A percentile compares a stretch with the other conserved stretches of the same genome.
phyloP scores from a whole-genome alignment of 805 yeast genomes.

The Grigorovia humatica region DNA sequence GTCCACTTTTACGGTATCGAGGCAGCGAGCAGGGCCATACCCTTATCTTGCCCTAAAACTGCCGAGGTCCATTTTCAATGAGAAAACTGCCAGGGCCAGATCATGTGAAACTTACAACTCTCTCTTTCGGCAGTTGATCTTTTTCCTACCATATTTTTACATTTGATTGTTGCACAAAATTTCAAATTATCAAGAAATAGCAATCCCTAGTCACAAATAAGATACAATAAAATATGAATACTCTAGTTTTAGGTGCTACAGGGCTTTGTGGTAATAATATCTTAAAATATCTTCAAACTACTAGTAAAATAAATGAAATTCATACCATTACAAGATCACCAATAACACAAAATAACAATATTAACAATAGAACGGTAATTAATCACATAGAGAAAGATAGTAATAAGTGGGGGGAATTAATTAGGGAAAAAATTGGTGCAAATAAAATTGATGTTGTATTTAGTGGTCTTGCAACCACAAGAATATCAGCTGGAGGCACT shows the following conservation, averaged over 20 bases:
- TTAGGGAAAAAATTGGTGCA: conserved; percentile 17
- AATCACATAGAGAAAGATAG: conserved; percentile 38
- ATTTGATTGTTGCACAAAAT: too few species aligned
- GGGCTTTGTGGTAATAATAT: conserved; percentile 64
- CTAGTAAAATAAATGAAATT: conserved; percentile 32
- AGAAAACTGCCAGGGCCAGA: too few species aligned
- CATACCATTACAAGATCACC: conserved; percentile 44
- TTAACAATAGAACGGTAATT: conserved; percentile 22
- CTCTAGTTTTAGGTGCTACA: conserved; percentile 57
- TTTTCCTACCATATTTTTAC: too few species aligned
- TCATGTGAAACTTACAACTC: too few species aligned
- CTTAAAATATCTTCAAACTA: conserved; percentile 34
- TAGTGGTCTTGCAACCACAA: conserved; percentile 69
- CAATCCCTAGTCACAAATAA: too few species aligned
- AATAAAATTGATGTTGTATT: conserved; percentile 36
- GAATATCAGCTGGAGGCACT: conserved; percentile 54
- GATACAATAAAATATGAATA: conserved; percentile 10
- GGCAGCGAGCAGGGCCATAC: too few species aligned
- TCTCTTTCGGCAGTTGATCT: too few species aligned
- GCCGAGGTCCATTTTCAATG: too few species aligned
- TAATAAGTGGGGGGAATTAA: conserved; percentile 39
- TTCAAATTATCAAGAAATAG: too few species aligned
- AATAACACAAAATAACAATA: conserved; percentile 21
- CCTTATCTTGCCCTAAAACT: too few species aligned
- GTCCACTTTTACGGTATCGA: neutral